phyloP scores from a whole-genome alignment of 169 alveolate species.

The Neospora caninum region DNA sequence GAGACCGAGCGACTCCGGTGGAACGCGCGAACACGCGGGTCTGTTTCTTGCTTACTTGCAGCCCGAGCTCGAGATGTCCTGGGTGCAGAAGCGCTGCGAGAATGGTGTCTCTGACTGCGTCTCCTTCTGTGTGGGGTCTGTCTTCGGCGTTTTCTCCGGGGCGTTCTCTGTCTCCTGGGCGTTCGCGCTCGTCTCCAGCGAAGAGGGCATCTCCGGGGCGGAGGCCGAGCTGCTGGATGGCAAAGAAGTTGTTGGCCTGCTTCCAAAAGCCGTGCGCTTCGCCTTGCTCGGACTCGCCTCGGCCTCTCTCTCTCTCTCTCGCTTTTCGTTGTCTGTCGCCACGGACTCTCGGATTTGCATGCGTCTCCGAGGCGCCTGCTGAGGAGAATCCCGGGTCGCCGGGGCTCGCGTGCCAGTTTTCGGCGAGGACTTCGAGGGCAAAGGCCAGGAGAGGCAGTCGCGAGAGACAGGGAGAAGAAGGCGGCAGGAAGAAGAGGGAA shows the following conservation, averaged over 20 bases:
- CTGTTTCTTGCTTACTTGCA: background rate
- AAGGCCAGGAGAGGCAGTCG: conserved; percentile 9
- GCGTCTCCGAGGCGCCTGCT: background rate
- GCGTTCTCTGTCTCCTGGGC: background rate
- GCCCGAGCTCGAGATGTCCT: background rate
- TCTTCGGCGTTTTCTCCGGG: background rate
- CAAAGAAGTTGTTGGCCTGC: background rate
- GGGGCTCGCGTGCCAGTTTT: background rate
- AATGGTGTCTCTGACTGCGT: background rate
- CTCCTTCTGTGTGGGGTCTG: background rate
- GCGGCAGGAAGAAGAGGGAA: background rate
- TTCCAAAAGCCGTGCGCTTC: background rate
- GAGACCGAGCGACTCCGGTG: background rate
- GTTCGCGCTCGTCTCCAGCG: background rate
- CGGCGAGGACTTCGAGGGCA: background rate
- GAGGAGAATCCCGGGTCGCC: background rate
- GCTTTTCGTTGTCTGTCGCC: background rate
- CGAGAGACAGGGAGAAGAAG: background rate
- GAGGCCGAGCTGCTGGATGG: conserved; percentile 1
- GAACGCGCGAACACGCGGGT: background rate
- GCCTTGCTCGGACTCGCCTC: background rate
- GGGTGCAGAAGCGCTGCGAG: background rate
- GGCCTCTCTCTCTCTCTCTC: background rate
- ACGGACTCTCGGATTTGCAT: background rate
- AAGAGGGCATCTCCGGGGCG: background rate